phyloP scores from a whole-genome alignment of 1,284 basidiomycete genomes.

The Marasmius oreades region DNA sequence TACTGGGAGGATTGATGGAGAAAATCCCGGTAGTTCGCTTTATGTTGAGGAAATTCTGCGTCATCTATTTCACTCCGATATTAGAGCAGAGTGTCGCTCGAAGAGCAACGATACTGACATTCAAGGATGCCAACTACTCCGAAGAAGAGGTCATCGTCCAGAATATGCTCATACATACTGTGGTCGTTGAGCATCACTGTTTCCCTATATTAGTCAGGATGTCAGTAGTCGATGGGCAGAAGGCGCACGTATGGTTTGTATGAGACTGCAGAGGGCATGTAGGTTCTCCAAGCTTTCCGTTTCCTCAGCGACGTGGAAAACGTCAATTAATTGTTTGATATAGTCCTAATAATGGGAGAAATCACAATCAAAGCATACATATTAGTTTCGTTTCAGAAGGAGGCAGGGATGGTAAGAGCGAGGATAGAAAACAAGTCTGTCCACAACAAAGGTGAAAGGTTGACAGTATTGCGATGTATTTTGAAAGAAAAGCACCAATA shows the following conservation, averaged over 20 bases:
- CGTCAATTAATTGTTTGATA: constrained; percentile 81
- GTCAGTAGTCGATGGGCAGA: not conserved
- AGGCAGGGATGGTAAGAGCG: constrained; percentile 1
- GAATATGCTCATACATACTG: constrained; percentile 90
- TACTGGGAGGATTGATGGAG: constrained; percentile 79
- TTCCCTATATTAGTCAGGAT: constrained; percentile 3
- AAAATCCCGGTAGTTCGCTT: constrained; percentile 96
- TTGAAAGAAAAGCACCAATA: constrained; percentile 1
- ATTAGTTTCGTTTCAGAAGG: not conserved
- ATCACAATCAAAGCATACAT: not conserved
- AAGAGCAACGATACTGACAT: constrained; percentile 55
- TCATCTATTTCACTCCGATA: constrained; percentile 64
- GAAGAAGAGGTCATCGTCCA: constrained; percentile 90
- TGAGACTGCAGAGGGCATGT: constrained; percentile 87
- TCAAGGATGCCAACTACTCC: constrained; percentile 96
- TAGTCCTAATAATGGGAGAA: constrained; percentile 59
- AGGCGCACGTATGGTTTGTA: constrained; percentile 90
- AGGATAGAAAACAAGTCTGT: not conserved
- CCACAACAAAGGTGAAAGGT: not conserved
- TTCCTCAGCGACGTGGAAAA: constrained; percentile 89
- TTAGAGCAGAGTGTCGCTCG: constrained; percentile 11
- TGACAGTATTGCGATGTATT: not conserved
- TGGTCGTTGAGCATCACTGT: constrained; percentile 97
- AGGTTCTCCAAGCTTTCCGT: constrained; percentile 86
- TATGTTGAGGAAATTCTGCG: constrained; percentile 92